phyloP scores from a whole-genome alignment of 768 basidiomycete species.

The Obba rivulosa region DNA sequence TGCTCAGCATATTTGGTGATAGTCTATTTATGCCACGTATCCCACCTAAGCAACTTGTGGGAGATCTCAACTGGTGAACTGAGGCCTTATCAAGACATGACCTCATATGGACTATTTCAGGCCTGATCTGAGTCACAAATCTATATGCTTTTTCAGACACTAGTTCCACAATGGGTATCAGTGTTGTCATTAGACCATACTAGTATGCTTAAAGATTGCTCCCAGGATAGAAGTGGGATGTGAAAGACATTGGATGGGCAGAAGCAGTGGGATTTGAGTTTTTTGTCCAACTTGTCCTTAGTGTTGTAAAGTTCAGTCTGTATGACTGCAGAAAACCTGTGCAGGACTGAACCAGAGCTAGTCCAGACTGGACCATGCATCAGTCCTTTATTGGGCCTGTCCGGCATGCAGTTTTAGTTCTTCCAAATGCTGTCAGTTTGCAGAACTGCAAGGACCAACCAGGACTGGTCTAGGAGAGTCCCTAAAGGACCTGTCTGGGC shows the following conservation, averaged over 20 bases:
- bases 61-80: slow-evolving; percentile 17
- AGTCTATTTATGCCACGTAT: slow-evolving; percentile 14
- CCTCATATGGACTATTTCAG: slow-evolving; percentile 25
- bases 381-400: too few relatives aligned
- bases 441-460: too few relatives aligned
- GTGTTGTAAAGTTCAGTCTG: too few relatives aligned
- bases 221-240: slow-evolving; percentile 9
- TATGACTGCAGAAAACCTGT: too few relatives aligned
- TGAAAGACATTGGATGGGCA: slow-evolving; percentile 39
- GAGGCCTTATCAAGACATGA: not conserved
- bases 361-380: too few relatives aligned
- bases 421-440: too few relatives aligned
- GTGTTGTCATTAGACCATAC: slow-evolving; percentile 8
- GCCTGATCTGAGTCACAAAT: slow-evolving; percentile 20
- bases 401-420: too few relatives aligned
- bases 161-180: slow-evolving; percentile 15
- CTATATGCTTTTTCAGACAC: slow-evolving; percentile 32
- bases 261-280: slow-evolving; percentile 39
- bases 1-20: not conserved
- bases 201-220: slow-evolving; percentile 21
- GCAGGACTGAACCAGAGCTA: too few relatives aligned
- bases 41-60: slow-evolving; percentile 17
- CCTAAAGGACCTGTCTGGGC: too few relatives aligned
- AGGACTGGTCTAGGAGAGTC: too few relatives aligned
- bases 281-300: slow-evolving; percentile 24